Evolutionary conservation across 768 basidiomycete species (phyloP), one percentile per base, ranked within the genome.

Genomic region (Polyporus arcularius): DNA sequence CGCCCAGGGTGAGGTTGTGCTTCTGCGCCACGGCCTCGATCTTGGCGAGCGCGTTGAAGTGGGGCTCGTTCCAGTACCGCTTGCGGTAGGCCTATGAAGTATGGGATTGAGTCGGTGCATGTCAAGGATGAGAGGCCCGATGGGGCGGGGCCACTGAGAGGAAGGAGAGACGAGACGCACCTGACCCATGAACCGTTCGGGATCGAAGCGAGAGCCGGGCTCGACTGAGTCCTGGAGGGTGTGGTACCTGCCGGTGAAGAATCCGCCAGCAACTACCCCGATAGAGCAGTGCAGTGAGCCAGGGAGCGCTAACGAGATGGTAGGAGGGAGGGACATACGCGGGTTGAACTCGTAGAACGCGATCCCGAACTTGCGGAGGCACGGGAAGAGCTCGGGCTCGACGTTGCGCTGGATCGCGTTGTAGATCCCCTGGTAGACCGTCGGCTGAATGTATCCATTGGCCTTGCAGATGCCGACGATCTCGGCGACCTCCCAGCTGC

Each of bases 151-250:
- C n/a, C n/a, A n/a, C n/a, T n/a, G n/a, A n/a, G n/a, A n/a, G n/a
- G n/a, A n/a, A n/a, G n/a, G n/a, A n/a, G n/a, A n/a, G n/a, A n/a
- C 11, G 12, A 30, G 53, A 53, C 63, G 21, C 55, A 83, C 82
- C 72, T 79, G 63, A 9, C 85, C 86, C 64, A 83, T 82, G 14
- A 35, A 46, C 48, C 70, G 75, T 14, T 71, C 68, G 0, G 80
- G 74, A 60, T 86, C 84, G 65, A 87, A 87, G 16, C 85, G 78
- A 8, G 82, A 82, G n/a, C 85, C 85, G 21, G 75, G 60, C 60
- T 85, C 83, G 31, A 76, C 73, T 8, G 70, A 38, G 60, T 78
- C 79, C 6, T 79, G 73, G 7, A 73, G 54, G 0, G 76, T 61
- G 55, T 46, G 65, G 65, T 75, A 74, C 9, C 68, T 58, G 32